These are phyloP conservation scores for Trichosporon asahii DNA, from an alignment of 1,284 basidiomycete species.

Conservation along the genomic window DNA sequence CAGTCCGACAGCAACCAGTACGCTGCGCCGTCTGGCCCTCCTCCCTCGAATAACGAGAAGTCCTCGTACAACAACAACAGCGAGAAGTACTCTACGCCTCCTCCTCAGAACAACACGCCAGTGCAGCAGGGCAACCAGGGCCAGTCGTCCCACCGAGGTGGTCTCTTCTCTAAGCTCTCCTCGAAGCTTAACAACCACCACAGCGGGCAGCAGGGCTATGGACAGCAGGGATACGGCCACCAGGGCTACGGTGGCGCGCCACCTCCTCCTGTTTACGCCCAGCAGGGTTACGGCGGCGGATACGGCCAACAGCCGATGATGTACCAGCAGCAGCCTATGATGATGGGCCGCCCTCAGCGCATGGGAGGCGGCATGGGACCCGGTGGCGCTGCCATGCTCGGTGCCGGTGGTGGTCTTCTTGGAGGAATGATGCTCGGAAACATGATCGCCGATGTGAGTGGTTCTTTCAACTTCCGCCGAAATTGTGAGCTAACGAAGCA, in stretches of 20 bases:
- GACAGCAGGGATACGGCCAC: conserved; percentile 28
- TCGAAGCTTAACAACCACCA: conserved; percentile 26
- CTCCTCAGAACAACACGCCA: conserved; percentile 2
- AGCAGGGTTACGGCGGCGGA: conserved; percentile 16
- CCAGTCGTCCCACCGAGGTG: conserved; percentile 28
- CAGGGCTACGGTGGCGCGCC: conserved; percentile 24
- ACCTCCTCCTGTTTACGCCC: conserved; percentile 10
- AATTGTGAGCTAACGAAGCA: background rate
- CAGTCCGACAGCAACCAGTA: conserved; percentile 21
- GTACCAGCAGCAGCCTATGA: conserved; percentile 14
- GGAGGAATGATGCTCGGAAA: conserved; percentile 51
- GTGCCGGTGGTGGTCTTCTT: conserved; percentile 47
- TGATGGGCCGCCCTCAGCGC: conserved; percentile 1
- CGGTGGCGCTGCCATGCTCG: conserved; percentile 34
- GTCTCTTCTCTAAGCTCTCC: conserved; percentile 42
- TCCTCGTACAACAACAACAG: conserved; percentile 12
- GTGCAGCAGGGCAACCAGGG: conserved; percentile 4
- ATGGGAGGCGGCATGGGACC: background rate
- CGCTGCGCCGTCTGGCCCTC: conserved; percentile 44
- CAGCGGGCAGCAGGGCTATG: conserved; percentile 30
- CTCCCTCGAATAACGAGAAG: conserved; percentile 28
- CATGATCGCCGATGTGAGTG: conserved; percentile 41
- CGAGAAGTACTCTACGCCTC: conserved; percentile 16
- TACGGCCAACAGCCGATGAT: conserved; percentile 28
- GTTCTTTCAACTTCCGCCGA: too few species aligned